Evolutionary conservation across 768 basidiomycete genomes (phyloP).

Genomic region (Tremella yokohamensis): DNA sequence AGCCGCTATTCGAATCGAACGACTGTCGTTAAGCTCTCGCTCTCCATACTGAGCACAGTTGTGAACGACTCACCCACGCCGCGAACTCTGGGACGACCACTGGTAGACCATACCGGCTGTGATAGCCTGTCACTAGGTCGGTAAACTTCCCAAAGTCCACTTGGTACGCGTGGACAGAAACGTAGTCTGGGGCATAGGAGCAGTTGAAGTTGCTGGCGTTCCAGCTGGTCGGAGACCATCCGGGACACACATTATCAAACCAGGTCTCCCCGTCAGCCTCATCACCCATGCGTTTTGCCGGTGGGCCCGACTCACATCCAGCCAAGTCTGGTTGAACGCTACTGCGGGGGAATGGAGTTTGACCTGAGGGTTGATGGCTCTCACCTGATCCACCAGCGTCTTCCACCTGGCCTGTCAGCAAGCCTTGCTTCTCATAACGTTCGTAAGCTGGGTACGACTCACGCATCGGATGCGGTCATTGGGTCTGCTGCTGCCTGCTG

Average conservation of each 20-base stretch:
- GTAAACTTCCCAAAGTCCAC: neutral
- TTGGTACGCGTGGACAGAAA: conserved; percentile 8
- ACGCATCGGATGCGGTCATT: neutral
- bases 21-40: conserved; percentile 41
- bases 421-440: conserved; percentile 6
- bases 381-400: conserved; percentile 9
- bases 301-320: conserved; percentile 15
- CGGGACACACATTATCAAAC: conserved; percentile 12
- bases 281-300: neutral
- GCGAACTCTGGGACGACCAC: conserved; percentile 10
- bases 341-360: conserved; percentile 25
- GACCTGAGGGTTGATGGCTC: conserved; percentile 13
- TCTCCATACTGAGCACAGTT: conserved; percentile 24
- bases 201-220: neutral
- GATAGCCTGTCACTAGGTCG: neutral
- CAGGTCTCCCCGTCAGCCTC: conserved; percentile 3
- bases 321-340: conserved; percentile 24
- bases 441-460: neutral
- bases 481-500: conserved; percentile 14
- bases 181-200: conserved; percentile 9
- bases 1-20: conserved; percentile 3
- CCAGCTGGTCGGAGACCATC: neutral
- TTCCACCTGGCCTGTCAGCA: conserved; percentile 17
- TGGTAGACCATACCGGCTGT: neutral
- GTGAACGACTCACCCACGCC: conserved; percentile 13